These are phyloP conservation scores for Houttuynia cordata DNA, from an alignment of 164 flowering plant species.

Conservation along the genomic window DNA sequence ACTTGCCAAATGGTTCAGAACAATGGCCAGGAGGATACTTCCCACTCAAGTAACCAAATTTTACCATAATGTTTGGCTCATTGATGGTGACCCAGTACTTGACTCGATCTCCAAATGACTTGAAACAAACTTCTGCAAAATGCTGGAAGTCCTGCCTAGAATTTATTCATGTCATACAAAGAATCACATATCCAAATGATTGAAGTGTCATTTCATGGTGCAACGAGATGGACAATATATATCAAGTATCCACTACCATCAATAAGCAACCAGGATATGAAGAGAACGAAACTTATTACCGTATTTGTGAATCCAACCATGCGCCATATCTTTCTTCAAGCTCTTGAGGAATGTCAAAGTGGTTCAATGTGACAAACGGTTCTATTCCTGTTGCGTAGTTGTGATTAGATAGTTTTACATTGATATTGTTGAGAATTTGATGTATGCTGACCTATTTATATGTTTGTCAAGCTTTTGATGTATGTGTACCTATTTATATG, in stretches of 20 bases:
- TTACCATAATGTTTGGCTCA: conserved; percentile 7
- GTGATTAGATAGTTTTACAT: background rate
- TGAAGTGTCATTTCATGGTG: background rate
- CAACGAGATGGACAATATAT: background rate
- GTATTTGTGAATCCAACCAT: conserved; percentile 13
- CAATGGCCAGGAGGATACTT: conserved; percentile 8
- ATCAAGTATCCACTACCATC: no score
- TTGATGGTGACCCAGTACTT: conserved; percentile 12
- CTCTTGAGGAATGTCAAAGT: conserved; percentile 15
- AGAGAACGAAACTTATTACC: conserved; percentile 2
- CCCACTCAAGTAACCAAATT: conserved; percentile 1
- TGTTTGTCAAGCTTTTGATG: no score
- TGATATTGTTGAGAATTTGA: background rate
- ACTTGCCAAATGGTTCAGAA: conserved; percentile 5
- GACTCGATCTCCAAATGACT: conserved; percentile 6
- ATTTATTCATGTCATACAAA: background rate
- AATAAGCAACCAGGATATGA: background rate
- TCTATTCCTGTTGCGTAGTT: conserved; percentile 7
- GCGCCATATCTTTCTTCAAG: conserved; percentile 14
- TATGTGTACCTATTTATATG: no score
- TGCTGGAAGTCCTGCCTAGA: conserved; percentile 7
- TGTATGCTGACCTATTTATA: no score
- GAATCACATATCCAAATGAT: background rate
- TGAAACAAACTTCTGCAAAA: conserved; percentile 8
- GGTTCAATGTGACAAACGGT: conserved; percentile 14